These are phyloP conservation scores for Phytophthora hybrid DNA, from an alignment of 352 stramenopile species.

Conservation along the genomic window DNA sequence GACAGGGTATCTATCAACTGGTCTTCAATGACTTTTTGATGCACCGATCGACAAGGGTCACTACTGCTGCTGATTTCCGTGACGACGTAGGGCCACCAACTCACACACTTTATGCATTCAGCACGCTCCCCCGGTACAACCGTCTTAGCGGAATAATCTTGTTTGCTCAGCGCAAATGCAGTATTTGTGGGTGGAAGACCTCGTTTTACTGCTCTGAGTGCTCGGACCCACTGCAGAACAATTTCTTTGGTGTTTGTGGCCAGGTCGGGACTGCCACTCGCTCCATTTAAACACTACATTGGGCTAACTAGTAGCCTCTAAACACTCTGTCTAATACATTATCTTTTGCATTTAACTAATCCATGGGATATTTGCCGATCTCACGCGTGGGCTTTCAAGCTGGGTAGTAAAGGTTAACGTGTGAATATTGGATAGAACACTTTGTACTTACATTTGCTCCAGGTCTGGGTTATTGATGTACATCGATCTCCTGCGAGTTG, in stretches of 20 bases:
- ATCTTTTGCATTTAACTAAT: background rate
- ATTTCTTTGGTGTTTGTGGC: background rate
- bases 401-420: background rate
- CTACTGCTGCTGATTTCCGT: background rate
- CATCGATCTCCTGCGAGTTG: too few species aligned
- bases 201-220: background rate
- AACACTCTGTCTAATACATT: background rate
- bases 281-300: background rate
- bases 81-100: background rate
- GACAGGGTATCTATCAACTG: slow-evolving; percentile 9
- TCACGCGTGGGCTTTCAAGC: background rate
- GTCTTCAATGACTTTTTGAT: slow-evolving; percentile 16
- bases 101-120: background rate
- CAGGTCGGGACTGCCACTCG: background rate
- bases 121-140: background rate
- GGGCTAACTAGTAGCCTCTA: background rate
- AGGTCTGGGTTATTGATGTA: too few species aligned
- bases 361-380: background rate
- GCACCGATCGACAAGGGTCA: background rate
- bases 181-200: background rate
- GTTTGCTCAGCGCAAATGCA: background rate
- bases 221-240: background rate
- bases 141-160: background rate
- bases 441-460: too few species aligned
- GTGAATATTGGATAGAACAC: too few species aligned